Evolutionary conservation across 306 rosid species (phyloP), one percentile per base, ranked within the genome.

Genomic region (Sechiopsis laciniata): DNA sequence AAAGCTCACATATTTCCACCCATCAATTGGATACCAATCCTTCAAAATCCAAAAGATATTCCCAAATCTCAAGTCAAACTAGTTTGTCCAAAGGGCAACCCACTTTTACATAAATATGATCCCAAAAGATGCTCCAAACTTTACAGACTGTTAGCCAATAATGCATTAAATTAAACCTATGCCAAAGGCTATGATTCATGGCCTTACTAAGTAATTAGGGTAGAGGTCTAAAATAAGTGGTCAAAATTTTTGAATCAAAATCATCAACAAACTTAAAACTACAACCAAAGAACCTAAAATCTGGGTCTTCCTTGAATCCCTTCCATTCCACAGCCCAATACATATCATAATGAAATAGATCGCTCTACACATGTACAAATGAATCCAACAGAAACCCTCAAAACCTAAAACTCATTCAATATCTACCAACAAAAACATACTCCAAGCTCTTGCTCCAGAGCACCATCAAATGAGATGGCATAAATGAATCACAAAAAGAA

Each of bases 21-120:
- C 58, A 69, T 51, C 74, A 69, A 69, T 24, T 22, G 59, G 46
- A 29, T 51, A 9, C 74, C 14, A 22, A 51, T 40, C 29, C 62
- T 77, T 52, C 80, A 37, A 57, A 50, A 77, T 73, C 78, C 17
- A 73, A 73, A 11, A 64, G 73, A 57, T 48, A 70, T 22, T 22
- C 60, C 24, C 74, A 70, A 51, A 70, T 70, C 60, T 51, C 74
- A 70, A 52, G 74, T 51, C 74, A 70, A 68, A 68, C 58, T 46
- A 11, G 42, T 46, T 48, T 68, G 24, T 68, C 58, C 57, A 22
- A 68, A 68, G 57, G 73, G 57, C 17, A 68, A 68, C 72, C 42
- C 24, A 56, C 51, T 68, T 42, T 50, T 68, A 15, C 73, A 48
- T 56, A 68, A 68, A 67, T 10, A 21, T 68, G 20, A 68, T 46